These are phyloP conservation scores for Fusarium anguioides DNA, from an alignment of 2,329 filamentous ascomycete genomes.

Conservation along the genomic window DNA sequence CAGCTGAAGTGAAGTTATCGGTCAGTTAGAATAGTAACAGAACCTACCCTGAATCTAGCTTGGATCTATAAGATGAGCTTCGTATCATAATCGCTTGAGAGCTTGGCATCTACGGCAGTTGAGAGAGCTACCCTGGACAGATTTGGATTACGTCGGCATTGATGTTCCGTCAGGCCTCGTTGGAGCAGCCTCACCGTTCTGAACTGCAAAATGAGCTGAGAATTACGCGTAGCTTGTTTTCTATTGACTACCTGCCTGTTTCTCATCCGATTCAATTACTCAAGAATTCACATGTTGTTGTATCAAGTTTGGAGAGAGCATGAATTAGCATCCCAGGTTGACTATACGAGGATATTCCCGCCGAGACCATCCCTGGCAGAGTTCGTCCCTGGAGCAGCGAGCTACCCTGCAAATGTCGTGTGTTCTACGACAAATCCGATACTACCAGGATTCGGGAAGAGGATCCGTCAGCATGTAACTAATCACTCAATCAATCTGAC, in stretches of 20 bases:
- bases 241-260: neutral
- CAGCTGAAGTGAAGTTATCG: too few species aligned
- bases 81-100: neutral
- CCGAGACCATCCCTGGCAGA: neutral
- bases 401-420: neutral
- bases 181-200: neutral
- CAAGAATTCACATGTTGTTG: neutral
- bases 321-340: neutral
- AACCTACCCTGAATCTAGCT: too few species aligned
- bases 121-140: neutral
- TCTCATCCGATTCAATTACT: neutral
- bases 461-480: neutral
- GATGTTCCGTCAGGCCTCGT: neutral
- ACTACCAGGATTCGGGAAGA: neutral
- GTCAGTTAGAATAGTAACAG: too few species aligned
- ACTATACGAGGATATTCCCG: neutral
- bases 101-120: neutral
- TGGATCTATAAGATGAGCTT: neutral
- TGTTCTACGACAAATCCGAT: neutral
- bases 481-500: slow-evolving; percentile 24
- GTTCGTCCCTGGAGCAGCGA: too few species aligned
- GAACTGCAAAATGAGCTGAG: neutral
- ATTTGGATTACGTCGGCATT: neutral
- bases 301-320: neutral
- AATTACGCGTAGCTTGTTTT: neutral